A percentile compares a stretch with the other conserved stretches of the same genome.
Evolutionary conservation across 2,329 filamentous ascomycete species (phyloP).

Genomic region (Talaromyces pinophilus): DNA sequence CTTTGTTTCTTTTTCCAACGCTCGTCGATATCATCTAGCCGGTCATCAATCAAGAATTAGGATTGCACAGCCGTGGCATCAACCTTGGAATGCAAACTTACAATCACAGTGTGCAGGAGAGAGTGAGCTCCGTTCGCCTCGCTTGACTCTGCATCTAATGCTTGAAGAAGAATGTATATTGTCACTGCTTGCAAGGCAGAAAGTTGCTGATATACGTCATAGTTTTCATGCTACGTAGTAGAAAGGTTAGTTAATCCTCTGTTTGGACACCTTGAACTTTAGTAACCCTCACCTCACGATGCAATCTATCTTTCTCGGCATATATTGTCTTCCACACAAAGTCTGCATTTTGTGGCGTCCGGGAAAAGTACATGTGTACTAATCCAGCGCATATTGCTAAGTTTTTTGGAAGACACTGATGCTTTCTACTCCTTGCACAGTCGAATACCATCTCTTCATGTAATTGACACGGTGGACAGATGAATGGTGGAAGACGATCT

Average conservation of each 20-base stretch:
- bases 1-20: not conserved
- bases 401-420: constrained; percentile 16
- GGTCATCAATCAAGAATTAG: not conserved
- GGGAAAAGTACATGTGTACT: constrained; percentile 20
- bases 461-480: constrained; percentile 17
- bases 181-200: constrained; percentile 19
- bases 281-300: constrained; percentile 10
- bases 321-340: constrained; percentile 22
- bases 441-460: constrained; percentile 17
- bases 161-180: constrained; percentile 19
- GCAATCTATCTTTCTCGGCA: constrained; percentile 19
- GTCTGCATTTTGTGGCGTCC: constrained; percentile 13
- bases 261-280: not conserved
- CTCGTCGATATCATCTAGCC: constrained; percentile 4
- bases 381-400: constrained; percentile 20
- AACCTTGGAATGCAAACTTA: not conserved
- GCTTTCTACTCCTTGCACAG: constrained; percentile 13
- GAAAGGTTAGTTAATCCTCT: not conserved
- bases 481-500: constrained; percentile 20
- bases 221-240: constrained; percentile 13
- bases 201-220: constrained; percentile 16
- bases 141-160: constrained; percentile 12
- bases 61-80: not conserved
- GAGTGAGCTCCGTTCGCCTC: constrained; percentile 15
- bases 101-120: constrained; percentile 12